A percentile compares a stretch with the other conserved stretches of the same genome.
phyloP scores from a whole-genome alignment of 2,329 filamentous ascomycete species.

The Aphanoascus verrucosus region DNA sequence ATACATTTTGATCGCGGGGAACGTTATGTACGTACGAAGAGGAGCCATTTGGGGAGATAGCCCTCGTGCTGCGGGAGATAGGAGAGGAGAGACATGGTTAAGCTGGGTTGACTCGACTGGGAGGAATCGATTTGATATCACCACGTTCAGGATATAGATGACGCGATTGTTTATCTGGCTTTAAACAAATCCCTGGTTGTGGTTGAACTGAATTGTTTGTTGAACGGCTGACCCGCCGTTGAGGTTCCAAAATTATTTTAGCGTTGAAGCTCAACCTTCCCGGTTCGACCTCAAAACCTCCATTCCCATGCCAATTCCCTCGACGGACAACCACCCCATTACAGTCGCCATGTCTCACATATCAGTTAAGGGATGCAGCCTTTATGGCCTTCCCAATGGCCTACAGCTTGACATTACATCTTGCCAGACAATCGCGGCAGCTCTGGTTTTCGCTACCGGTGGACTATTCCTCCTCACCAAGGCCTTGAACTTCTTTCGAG shows the following conservation, averaged over 20 bases:
- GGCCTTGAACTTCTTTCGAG: constrained; percentile 47
- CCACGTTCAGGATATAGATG: too few species aligned
- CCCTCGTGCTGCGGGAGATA: constrained; percentile 37
- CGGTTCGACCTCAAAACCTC: neutral
- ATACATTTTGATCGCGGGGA: neutral
- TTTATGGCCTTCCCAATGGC: constrained; percentile 23
- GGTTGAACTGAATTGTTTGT: too few species aligned
- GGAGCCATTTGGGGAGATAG: constrained; percentile 53
- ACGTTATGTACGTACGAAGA: constrained; percentile 44
- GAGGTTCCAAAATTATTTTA: neutral
- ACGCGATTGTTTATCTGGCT: too few species aligned
- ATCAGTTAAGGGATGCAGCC: constrained; percentile 2
- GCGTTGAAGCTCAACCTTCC: neutral
- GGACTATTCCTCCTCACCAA: constrained; percentile 49
- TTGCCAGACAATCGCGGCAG: constrained; percentile 28
- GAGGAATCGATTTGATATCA: too few species aligned
- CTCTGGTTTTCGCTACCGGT: constrained; percentile 39
- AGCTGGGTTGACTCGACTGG: neutral
- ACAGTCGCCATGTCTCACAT: constrained; percentile 4
- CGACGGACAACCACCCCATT: neutral
- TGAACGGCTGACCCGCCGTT: too few species aligned
- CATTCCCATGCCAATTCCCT: neutral
- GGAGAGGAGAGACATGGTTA: constrained; percentile 19
- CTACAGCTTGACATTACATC: constrained; percentile 28
- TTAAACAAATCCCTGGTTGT: too few species aligned